Evolutionary conservation across 2,329 filamentous ascomycete genomes (phyloP), one percentile per base, ranked within the genome.

Genomic region (Sporothrix variecibatus): DNA sequence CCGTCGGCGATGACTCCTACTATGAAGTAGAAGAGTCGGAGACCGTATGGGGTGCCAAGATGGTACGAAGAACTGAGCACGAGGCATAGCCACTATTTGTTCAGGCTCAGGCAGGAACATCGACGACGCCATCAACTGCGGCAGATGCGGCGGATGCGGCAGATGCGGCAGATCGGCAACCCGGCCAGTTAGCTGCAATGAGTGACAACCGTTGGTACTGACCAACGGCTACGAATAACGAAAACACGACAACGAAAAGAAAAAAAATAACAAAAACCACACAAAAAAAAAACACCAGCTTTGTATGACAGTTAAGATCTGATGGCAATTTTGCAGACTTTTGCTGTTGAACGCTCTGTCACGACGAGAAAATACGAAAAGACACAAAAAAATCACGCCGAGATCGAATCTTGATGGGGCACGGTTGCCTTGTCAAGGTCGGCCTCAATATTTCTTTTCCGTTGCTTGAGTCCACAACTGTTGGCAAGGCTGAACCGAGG

Each of bases 1-100:
- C 86, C 38, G 83, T 87, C 51, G 85, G 85, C 62, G 80, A 82
- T 51, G 79, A 82, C 64, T 87, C 85, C 40, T 81, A 78, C 72
- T 87, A 85, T 72, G 80, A 82, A 60, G 84, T 82, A 3, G 82
- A 84, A n/a, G 82, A 83, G 53, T 79, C 81, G 3, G 83, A 86
- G 76, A 81, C 83, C 65, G 79, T 87, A 7, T 81, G 82, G 70
- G 85, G 85, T 3, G 81, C 84, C 3, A 84, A 84, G 70, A 76
- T 86, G 76, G 78, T 83, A 46, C 81, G 80, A 69, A 74, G 83
- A 38, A 82, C 83, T 17, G 80, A 83, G 28, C 82, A 84, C 72
- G 80, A 82, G 26, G 83, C 83, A 49, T 85, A 83, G 82, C 73
- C 74, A 67, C 23, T 53, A 58, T 43, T 12, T 43, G 34, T 34